Evolutionary conservation across 2,329 filamentous ascomycete species (phyloP).

Genomic region (Annulohypoxylon truncatum): DNA sequence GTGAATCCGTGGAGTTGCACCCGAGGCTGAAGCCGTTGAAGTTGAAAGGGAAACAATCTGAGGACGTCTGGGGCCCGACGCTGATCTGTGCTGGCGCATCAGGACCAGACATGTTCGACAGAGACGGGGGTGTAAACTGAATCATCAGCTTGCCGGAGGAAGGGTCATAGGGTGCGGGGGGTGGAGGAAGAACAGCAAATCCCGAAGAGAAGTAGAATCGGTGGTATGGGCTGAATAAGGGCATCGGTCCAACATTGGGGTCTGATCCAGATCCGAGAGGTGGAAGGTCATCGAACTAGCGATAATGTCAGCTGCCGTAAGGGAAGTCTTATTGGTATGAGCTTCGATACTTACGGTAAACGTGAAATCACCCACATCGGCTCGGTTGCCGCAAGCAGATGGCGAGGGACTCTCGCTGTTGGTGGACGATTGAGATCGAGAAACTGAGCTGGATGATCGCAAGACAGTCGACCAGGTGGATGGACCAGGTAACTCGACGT

Average conservation of each 20-base stretch:
- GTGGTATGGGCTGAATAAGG: conserved; percentile 48
- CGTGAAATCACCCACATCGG: conserved; percentile 46
- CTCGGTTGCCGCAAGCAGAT: conserved; percentile 41
- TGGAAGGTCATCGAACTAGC: conserved; percentile 47
- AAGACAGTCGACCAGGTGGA: conserved; percentile 46
- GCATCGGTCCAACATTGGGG: conserved; percentile 39
- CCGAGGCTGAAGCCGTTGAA: conserved; percentile 45
- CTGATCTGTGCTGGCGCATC: conserved; percentile 41
- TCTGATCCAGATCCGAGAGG: conserved; percentile 29
- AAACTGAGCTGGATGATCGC: conserved; percentile 29
- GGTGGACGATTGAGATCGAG: conserved; percentile 11
- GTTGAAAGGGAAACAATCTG: conserved; percentile 47
- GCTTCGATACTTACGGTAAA: conserved; percentile 44
- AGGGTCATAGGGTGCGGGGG: conserved; percentile 39
- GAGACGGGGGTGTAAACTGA: conserved; percentile 47
- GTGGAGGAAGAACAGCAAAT: conserved; percentile 42
- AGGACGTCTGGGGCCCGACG: conserved; percentile 42
- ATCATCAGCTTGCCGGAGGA: conserved; percentile 49
- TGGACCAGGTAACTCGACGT: conserved; percentile 31
- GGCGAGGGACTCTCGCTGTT: conserved; percentile 26
- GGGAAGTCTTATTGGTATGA: not conserved
- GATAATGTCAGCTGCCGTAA: conserved; percentile 17
- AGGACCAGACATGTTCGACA: conserved; percentile 37
- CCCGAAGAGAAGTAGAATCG: conserved; percentile 48
- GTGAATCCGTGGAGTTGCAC: conserved; percentile 44